Evolutionary conservation across 2,329 filamentous ascomycete genomes (phyloP).

Genomic region (Cordyceps cicadae): DNA sequence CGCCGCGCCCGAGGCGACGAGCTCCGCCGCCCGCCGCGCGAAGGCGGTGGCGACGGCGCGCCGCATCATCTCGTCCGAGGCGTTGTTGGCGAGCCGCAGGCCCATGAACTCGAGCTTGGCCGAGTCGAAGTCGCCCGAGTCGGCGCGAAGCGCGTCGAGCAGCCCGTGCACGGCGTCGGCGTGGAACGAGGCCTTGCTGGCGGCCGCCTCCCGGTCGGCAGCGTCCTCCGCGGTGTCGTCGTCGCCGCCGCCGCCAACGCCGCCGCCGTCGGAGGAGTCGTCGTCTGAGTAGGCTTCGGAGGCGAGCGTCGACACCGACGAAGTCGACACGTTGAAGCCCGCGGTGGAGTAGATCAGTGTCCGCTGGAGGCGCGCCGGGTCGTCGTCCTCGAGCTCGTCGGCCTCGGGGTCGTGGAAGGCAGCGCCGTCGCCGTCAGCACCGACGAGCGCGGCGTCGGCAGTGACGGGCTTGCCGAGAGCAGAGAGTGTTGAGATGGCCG

Average conservation of each 20-base stretch:
- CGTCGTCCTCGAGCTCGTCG: conserved; percentile 42
- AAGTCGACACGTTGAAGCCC: conserved; percentile 44
- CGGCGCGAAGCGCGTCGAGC: conserved; percentile 73
- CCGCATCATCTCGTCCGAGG: conserved; percentile 80
- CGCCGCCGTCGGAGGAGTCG: conserved; percentile 48
- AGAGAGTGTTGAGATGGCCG: conserved; percentile 28
- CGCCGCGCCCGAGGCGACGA: conserved; percentile 39
- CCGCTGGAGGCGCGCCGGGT: conserved; percentile 44
- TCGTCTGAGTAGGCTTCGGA: conserved; percentile 60
- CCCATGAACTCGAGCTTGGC: conserved; percentile 86
- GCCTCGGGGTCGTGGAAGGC: conserved; percentile 38
- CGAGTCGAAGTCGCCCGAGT: conserved; percentile 68
- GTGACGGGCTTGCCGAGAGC: conserved; percentile 28
- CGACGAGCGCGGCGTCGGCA: conserved; percentile 39
- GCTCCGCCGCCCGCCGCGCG: conserved; percentile 68
- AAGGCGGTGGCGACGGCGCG: conserved; percentile 80
- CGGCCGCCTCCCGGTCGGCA: conserved; percentile 44
- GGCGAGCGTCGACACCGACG: conserved; percentile 50
- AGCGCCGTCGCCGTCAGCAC: conserved; percentile 42
- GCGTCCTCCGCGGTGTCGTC: conserved; percentile 34
- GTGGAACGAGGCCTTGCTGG: conserved; percentile 58
- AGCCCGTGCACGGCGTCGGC: conserved; percentile 78
- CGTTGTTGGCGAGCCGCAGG: conserved; percentile 83
- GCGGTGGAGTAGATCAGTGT: conserved; percentile 48
- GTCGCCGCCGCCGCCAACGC: conserved; percentile 55